Conservation (phyloP, 2,329 filamentous ascomycete species). For the Diplodia seriata region DNA sequence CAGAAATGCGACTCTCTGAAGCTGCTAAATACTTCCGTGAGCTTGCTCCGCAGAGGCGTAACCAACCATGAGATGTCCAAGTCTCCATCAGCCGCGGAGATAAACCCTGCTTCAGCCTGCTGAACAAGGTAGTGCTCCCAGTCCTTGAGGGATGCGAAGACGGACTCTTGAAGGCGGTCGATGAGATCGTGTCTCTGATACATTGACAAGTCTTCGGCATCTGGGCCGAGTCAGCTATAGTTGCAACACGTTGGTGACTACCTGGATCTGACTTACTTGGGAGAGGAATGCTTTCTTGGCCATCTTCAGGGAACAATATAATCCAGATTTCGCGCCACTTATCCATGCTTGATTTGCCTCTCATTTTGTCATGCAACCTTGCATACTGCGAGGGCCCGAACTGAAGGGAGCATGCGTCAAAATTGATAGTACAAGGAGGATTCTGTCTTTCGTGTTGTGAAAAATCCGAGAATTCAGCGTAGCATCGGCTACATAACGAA, state of each 20-base stretch:
- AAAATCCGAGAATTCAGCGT: neutral
- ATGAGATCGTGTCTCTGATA: neutral
- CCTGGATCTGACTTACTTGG: neutral
- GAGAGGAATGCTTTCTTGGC: neutral
- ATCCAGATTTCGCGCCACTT: neutral
- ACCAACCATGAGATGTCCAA: neutral
- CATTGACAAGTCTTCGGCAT: neutral
- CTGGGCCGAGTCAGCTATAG: neutral
- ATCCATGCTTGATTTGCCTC: neutral
- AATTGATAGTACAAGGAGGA: neutral
- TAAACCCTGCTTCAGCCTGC: neutral
- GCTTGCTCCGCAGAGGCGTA: neutral
- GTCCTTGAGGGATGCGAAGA: neutral
- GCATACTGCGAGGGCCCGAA: neutral
- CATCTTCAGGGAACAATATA: neutral
- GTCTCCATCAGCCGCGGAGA: neutral
- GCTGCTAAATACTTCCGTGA: neutral
- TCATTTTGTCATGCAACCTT: neutral
- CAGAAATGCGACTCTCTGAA: neutral
- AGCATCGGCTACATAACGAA: neutral
- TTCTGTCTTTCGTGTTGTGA: neutral
- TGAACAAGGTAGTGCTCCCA: neutral
- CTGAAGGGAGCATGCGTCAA: neutral
- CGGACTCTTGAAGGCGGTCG: neutral
- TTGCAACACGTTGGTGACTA: neutral